A percentile compares a stretch with the other conserved stretches of the same genome.
These are phyloP conservation scores for Trebouxia gelatinosa DNA, from an alignment of 163 green algal genomes.

Conservation along the genomic window DNA sequence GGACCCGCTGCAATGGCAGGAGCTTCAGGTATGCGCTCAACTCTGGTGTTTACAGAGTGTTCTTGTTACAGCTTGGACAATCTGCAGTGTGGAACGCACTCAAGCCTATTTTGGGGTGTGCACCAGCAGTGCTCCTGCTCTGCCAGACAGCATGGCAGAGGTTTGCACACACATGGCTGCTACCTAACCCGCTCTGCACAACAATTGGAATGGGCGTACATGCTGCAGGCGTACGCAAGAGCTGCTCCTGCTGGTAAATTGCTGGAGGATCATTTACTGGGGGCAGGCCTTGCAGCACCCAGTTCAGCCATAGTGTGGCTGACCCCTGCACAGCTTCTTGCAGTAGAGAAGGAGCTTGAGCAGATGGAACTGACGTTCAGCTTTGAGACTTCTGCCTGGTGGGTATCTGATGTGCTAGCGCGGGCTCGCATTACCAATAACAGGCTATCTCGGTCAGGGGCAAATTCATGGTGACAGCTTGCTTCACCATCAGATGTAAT, in stretches of 20 bases:
- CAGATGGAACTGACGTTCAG: slow-evolving; percentile 31
- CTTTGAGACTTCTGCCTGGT: slow-evolving; percentile 37
- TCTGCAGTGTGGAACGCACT: neutral
- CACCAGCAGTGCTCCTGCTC: neutral
- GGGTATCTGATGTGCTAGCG: slow-evolving; percentile 32
- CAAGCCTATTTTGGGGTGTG: neutral
- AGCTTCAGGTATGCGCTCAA: slow-evolving; percentile 40
- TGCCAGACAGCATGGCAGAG: neutral
- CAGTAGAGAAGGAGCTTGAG: slow-evolving; percentile 31
- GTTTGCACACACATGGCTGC: neutral
- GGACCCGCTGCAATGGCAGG: slow-evolving; percentile 51
- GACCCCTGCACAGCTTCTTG: slow-evolving; percentile 35
- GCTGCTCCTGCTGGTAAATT: neutral
- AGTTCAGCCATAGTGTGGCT: slow-evolving; percentile 37
- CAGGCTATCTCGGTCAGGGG: slow-evolving; percentile 1
- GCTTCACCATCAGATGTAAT: no score
- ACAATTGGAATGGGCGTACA: neutral
- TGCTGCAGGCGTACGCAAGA: neutral
- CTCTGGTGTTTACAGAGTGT: no score
- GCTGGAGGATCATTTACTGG: slow-evolving; percentile 14
- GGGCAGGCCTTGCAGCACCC: slow-evolving; percentile 2
- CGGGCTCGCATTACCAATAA: slow-evolving; percentile 31
- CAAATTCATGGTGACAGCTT: neutral
- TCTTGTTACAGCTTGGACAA: neutral
- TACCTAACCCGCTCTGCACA: neutral